Base-by-base conservation (phyloP, 2,329 filamentous ascomycete genomes). In the Dothidotthia symphoricarpi region DNA sequence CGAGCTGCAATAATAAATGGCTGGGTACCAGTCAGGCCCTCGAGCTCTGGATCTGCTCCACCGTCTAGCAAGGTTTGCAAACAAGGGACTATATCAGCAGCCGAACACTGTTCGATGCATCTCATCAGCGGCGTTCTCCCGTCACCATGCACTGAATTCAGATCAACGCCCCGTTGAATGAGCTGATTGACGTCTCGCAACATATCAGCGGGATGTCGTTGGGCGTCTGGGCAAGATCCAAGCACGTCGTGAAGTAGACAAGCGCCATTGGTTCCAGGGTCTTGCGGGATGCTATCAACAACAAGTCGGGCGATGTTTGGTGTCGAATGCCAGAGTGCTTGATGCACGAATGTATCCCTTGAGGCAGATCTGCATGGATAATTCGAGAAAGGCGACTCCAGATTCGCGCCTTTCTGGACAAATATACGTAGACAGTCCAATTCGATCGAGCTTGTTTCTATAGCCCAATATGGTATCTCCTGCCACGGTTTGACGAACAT, bases 301-400 rank as follows among this genome's bases (percentile, higher is more conserved):
- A 62, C 24, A 14, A 55, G 43, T 8, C 54, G 51, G 3, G 57
- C 54, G 13, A 55, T 19, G 11, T 25, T 35, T 7, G 60, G 57
- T 6, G 59, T 55, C 0, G 59, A 54, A 41, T 66, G 63, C 61
- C 61, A 66, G 6, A 66, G 34, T 0, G 52, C 36, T 29, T 66
- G 63, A 27, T 66, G 63, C 28, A 53, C 39, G 24, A 65, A 64
- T 0, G 52, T 61, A 3, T 47, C 36, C 15, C 47, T 41, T 2
- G 42, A 34, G 2, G 30, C 15, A 3, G 56, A 42, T 4, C 39
- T 37, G 28, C 63, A 66, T 15, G 55, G 48, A 24, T 49, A 55
- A 6, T 54, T 47, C 6, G 35, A 36, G 25, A 65, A 64, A 0
- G 32, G 19, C 0, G 41, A 36, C 10, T 54, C 44, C 1, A 63